Base-by-base conservation (phyloP, 2,329 filamentous ascomycete genomes). In the Phyllosticta citriasiana region DNA sequence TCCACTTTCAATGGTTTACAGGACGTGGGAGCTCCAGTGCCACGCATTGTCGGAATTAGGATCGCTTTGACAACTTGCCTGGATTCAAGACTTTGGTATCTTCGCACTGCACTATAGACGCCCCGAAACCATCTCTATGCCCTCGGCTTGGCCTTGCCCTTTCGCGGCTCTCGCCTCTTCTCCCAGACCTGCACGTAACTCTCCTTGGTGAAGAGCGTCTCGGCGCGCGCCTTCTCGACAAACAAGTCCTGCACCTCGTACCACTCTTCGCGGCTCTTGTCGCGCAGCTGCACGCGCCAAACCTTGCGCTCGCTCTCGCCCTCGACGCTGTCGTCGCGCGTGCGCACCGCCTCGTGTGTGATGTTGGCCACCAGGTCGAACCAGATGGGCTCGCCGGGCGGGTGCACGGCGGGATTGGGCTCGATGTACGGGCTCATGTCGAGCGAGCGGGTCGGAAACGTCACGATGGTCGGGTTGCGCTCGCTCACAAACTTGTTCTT, bases 111-210 rank as follows among this genome's bases (percentile, higher is more conserved):
- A 8, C 27, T 30, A 30, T 8, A 8, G 27, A 30, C 27, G 27
- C 27, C 27, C 27, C 19, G 19, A 22, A 22, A 22, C 19, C 19
- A 22, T 30, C 27, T 30, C 40, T 47, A 47, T 47, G 40, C 40
- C 40, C 16, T 47, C 19, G 60, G 55, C 33, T 55, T 62, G 24
- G 53, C 71, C 67, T 77, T 79, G 59, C 72, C 72, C 62, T 74
- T 76, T 24, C 64, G 64, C 66, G 73, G 77, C 14, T 76, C 79
- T 70, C 83, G 87, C 74, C 91, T 84, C 73, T 88, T 82, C 79
- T 97, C 94, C 94, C 94, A 97, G 53, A 99, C 85, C 83, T 97
- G 95, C 62, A 97, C 76, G 79, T 97, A 97, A 61, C 89, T 89
- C 80, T 99, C 94, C 58, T 93, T 91, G 0, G 95, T 88, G 70